A percentile compares a stretch with the other conserved stretches of the same genome.
phyloP scores from a whole-genome alignment of 108 stramenopile genomes.

The Bacterosira constricta region DNA sequence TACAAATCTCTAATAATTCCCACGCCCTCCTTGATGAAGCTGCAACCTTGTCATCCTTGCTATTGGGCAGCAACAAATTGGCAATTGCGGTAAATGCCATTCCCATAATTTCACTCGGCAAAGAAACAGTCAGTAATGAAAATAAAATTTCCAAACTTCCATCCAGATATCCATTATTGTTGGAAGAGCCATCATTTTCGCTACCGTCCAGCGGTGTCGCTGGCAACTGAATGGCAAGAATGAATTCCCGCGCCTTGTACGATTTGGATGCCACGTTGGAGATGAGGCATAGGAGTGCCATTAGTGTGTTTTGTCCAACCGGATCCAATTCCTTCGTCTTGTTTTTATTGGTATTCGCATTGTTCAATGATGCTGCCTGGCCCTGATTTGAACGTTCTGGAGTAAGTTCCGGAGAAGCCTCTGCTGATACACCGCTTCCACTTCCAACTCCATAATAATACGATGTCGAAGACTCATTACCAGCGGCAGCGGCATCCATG shows the following conservation, averaged over 20 bases:
- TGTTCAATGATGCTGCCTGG: conserved; percentile 18
- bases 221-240: conserved; percentile 59
- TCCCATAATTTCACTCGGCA: conserved; percentile 65
- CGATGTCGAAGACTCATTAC: conserved; percentile 43
- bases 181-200: too few relatives aligned
- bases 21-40: conserved; percentile 58
- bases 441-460: conserved; percentile 79
- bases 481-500: conserved; percentile 12
- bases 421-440: conserved; percentile 18
- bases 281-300: conserved; percentile 59
- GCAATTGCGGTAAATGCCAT: conserved; percentile 74
- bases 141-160: conserved; percentile 71
- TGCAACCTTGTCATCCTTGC: conserved; percentile 12
- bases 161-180: conserved; percentile 43
- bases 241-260: conserved; percentile 45
- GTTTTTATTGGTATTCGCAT: too few relatives aligned
- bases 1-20: conserved; percentile 77
- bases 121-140: conserved; percentile 57
- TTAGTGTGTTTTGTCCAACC: conserved; percentile 39
- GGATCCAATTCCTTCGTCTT: conserved; percentile 68
- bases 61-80: conserved; percentile 54
- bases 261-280: conserved; percentile 62
- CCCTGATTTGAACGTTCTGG: conserved; percentile 15
- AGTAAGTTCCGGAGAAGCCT: conserved; percentile 15
- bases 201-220: conserved; percentile 8